Evolutionary conservation across 331 rosid species (phyloP), one percentile per base, ranked within the genome.

Genomic region (Quercus tomentella): DNA sequence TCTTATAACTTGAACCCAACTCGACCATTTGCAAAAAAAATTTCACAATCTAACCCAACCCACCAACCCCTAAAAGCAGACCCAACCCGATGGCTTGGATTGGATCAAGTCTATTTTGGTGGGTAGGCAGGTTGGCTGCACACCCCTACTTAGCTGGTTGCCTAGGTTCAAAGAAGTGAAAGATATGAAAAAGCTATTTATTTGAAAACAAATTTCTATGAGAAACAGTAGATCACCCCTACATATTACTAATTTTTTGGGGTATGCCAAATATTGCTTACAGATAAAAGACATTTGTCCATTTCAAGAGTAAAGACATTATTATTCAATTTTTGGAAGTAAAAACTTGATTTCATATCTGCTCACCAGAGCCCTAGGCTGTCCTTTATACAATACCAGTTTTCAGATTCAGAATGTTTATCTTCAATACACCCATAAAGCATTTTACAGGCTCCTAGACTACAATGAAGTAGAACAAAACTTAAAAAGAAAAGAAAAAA

Each of bases 401-500:
- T 37, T 33, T 35, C 73, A 68, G 20, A 35, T 33, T 35, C 54
- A 68, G 30, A 68, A 31, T 51, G 26, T 31, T 31, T 31, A 35
- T 37, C 73, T 31, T 35, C 73, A 70, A 15, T 30, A 61, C 56
- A 55, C 23, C 57, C 69, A 37, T n/a, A 57, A 21, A 41, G 76
- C 69, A 55, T 3, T 33, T 12, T 8, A 37, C n/a, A 69, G 31
- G 56, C 31, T 52, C 60, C 43, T 11, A 21, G 25, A 70, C 73
- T 30, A 69, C 49, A 4, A 65, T 16, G 52, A 67, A 67, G 37
- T 23, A 67, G 9, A 33, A 67, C 52, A 20, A 31, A n/a, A 67
- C 51, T 9, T n/a, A 18, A 4, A 61, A 52, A 75, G 79, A 23
- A 20, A 45, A 82, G 70, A 37, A 17, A 58, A 66, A 87, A 41